Evolutionary conservation across 768 basidiomycete genomes (phyloP).

Genomic region (Tylopilus subfusipes): DNA sequence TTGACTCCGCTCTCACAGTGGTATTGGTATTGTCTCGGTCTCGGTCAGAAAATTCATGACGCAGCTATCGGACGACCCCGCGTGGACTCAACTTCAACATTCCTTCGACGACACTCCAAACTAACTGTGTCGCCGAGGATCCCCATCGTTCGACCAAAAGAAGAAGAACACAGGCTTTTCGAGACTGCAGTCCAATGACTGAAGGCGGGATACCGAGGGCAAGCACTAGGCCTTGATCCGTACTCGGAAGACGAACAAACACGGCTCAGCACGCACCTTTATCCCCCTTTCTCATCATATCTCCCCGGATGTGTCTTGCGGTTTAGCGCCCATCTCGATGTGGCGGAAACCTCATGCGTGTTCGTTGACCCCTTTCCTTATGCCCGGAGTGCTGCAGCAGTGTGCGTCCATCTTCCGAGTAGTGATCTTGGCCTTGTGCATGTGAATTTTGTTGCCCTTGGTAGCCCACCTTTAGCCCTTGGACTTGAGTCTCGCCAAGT

Average conservation of each 20-base stretch:
- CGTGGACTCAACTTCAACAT: slow-evolving; percentile 10
- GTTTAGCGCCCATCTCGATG: slow-evolving; percentile 7
- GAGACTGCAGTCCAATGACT: too few species aligned
- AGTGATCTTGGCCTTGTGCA: slow-evolving; percentile 13
- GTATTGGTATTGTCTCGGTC: slow-evolving; percentile 12
- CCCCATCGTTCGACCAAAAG: too few species aligned
- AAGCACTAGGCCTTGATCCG: slow-evolving; percentile 7
- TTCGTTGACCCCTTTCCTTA: slow-evolving; percentile 4
- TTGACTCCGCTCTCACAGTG: neutral
- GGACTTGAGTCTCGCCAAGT: neutral
- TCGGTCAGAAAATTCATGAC: slow-evolving; percentile 12
- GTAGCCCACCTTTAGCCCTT: neutral
- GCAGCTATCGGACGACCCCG: neutral
- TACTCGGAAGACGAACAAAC: too few species aligned
- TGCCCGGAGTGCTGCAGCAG: slow-evolving; percentile 1
- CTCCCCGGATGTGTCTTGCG: slow-evolving; percentile 4
- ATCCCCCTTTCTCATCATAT: neutral
- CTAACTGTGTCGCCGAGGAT: too few species aligned
- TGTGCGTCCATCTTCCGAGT: slow-evolving; percentile 10
- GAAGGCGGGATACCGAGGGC: too few species aligned
- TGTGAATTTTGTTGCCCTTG: neutral
- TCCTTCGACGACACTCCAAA: slow-evolving; percentile 11
- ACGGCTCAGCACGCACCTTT: slow-evolving; percentile 1
- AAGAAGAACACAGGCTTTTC: too few species aligned
- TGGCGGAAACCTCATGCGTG: slow-evolving; percentile 5